Conservation (phyloP, 179 eudicot genomes). For the Nepenthes alata region DNA sequence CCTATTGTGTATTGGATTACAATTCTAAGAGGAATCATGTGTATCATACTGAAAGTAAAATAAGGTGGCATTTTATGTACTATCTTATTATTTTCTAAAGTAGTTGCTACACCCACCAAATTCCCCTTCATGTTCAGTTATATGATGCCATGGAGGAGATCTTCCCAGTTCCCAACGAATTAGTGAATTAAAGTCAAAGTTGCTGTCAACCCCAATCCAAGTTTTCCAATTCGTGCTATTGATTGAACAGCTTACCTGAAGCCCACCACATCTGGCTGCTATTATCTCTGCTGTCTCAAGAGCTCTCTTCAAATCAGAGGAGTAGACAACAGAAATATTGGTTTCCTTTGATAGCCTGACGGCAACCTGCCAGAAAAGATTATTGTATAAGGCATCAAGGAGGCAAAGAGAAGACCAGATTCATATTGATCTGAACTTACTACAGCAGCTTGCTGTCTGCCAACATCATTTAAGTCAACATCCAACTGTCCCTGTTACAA, state of each 20-base stretch:
- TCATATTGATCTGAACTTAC: constrained; percentile 33
- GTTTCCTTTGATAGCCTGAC: constrained; percentile 57
- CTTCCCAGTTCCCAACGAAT: too few species aligned
- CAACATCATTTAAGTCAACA: constrained; percentile 72
- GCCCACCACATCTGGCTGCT: constrained; percentile 51
- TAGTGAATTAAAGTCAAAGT: too few species aligned
- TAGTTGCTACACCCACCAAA: too few species aligned
- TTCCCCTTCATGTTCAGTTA: too few species aligned
- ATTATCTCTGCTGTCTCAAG: constrained; percentile 65
- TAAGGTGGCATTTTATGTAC: too few species aligned
- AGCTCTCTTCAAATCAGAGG: constrained; percentile 85
- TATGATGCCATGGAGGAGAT: too few species aligned
- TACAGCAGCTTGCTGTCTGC: constrained; percentile 67
- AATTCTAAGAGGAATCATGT: too few species aligned
- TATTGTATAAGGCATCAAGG: constrained; percentile 1
- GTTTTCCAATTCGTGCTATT: background rate
- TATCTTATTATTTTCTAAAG: too few species aligned
- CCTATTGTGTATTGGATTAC: too few species aligned
- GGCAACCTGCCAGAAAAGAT: constrained; percentile 48
- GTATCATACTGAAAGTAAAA: too few species aligned
- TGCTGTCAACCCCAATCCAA: too few species aligned
- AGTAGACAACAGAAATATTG: constrained; percentile 57
- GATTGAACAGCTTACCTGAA: constrained; percentile 37
- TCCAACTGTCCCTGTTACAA: constrained; percentile 70
- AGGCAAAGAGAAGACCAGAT: background rate